Base-by-base conservation (phyloP, 805 yeast genomes). In the Blastobotrys mokoenaii region DNA sequence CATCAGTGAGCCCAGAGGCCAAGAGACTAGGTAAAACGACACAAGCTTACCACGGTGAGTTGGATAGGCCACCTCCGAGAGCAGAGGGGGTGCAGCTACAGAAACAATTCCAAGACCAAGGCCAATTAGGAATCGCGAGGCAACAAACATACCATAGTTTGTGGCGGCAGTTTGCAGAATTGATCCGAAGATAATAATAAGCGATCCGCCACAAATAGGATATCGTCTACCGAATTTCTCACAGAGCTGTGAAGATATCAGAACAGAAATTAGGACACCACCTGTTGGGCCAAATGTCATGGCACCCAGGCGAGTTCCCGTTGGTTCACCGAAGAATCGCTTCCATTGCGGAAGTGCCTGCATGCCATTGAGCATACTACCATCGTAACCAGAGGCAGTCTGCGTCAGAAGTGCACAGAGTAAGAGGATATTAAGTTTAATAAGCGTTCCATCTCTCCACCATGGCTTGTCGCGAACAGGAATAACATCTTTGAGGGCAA, bases 71-170 rank as follows among this genome's bases (percentile, higher is more conserved):
- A 78, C 72, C 64, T 84, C 94, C 1, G 89, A 72, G 58, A 81
- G 86, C 77, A 84, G 82, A 48, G 80, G 80, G 11, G 93, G 90
- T 50, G 81, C 79, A 27, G 86, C 79, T 14, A 86, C 77, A 14
- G 88, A 79, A 59, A 77, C 76, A 59, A 82, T 63, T 50, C 89
- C 89, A 50, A 79, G 80, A 54, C 89, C 93, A 44, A 82, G 53
- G 52, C 93, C 86, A n/a, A 83, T 73, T 15, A 79, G 58, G 40
- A 80, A 76, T 68, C 93, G 75, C 22, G 84, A 89, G 51, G 80
- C 65, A 44, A 84, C 75, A 49, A 84, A 79, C 59, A 48, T 81
- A 86, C 41, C 83, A 86, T 51, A 78, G 62, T 38, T 56, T 53
- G 58, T 56, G 49, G 56, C 48, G 47, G 16, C 43, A 38, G 60